Conservation (phyloP, 2,329 filamentous ascomycete species). For the Aspergillus oerlinghausenensis region DNA sequence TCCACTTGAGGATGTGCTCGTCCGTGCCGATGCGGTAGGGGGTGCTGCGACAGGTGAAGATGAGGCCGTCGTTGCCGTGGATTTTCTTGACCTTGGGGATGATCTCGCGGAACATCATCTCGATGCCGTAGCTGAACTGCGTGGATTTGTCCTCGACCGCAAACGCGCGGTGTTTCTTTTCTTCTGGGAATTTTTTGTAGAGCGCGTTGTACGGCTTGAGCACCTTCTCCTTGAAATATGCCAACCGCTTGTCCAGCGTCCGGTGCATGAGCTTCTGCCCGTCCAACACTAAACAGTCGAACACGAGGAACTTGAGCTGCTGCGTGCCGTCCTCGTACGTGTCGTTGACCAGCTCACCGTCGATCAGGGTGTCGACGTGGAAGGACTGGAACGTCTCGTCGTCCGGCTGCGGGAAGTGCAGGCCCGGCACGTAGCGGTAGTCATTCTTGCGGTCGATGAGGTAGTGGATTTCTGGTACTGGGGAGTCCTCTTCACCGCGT, state of each 20-base stretch:
- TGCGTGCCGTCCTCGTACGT: slow-evolving; percentile 61
- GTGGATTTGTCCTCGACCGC: slow-evolving; percentile 82
- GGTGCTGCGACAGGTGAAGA: slow-evolving; percentile 91
- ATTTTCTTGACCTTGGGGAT: slow-evolving; percentile 67
- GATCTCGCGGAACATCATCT: slow-evolving; percentile 86
- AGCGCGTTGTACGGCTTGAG: slow-evolving; percentile 72
- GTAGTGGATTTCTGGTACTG: slow-evolving; percentile 70
- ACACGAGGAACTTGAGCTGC: slow-evolving; percentile 81
- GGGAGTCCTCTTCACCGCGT: slow-evolving; percentile 46
- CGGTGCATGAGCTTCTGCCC: slow-evolving; percentile 69
- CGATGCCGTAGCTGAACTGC: slow-evolving; percentile 81
- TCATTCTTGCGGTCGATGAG: slow-evolving; percentile 98
- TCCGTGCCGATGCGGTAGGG: slow-evolving; percentile 89
- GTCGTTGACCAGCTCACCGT: slow-evolving; percentile 91
- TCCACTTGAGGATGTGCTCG: slow-evolving; percentile 94
- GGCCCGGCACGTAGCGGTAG: slow-evolving; percentile 76
- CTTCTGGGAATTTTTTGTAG: slow-evolving; percentile 68
- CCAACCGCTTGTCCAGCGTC: slow-evolving; percentile 82
- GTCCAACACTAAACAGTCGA: slow-evolving; percentile 85
- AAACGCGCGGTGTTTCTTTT: slow-evolving; percentile 69
- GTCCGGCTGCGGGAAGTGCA: slow-evolving; percentile 74
- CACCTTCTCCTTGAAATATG: slow-evolving; percentile 75
- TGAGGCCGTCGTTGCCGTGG: slow-evolving; percentile 93
- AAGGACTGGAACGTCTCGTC: slow-evolving; percentile 59
- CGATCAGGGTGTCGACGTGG: slow-evolving; percentile 76